A percentile compares a stretch with the other conserved stretches of the same genome.
These are phyloP conservation scores for Dillenia turbinata DNA, from an alignment of 164 flowering plant genomes.

Conservation along the genomic window DNA sequence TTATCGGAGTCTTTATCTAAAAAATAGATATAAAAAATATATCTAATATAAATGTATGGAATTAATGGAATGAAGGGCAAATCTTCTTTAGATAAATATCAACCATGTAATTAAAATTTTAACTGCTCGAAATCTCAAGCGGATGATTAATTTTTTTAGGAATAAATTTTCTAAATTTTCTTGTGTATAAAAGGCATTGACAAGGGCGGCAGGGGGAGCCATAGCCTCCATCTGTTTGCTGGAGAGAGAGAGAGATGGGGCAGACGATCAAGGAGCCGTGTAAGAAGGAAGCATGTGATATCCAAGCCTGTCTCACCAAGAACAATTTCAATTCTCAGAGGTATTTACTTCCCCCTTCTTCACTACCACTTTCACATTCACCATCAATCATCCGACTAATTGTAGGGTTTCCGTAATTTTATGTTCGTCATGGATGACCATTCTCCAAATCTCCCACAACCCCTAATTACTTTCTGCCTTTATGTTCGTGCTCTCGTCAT, in stretches of 20 bases:
- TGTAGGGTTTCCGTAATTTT: background rate
- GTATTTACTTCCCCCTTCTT: conserved; percentile 17
- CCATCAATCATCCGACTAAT: background rate
- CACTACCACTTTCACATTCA: background rate
- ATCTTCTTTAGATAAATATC: too few species aligned
- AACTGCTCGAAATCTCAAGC: too few species aligned
- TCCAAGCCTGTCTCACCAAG: conserved; percentile 89
- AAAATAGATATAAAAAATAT: too few species aligned
- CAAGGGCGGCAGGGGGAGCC: too few species aligned
- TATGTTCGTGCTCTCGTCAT: background rate
- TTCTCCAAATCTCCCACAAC: background rate
- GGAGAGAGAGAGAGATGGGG: conserved; percentile 29
- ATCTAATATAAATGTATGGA: too few species aligned
- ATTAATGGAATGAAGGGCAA: too few species aligned
- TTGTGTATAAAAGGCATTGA: too few species aligned
- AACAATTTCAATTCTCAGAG: conserved; percentile 76
- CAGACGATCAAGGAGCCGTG: conserved; percentile 73
- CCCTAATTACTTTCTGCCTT: background rate
- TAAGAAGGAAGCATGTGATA: conserved; percentile 90
- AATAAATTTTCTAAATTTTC: too few species aligned
- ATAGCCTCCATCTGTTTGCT: too few species aligned
- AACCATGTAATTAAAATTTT: too few species aligned
- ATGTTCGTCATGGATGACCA: background rate
- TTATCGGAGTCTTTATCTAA: too few species aligned
- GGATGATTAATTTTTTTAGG: too few species aligned